Evolutionary conservation across 2,329 filamentous ascomycete genomes (phyloP), one percentile per base, ranked within the genome.

Genomic region (Trichophyton benhamiae): DNA sequence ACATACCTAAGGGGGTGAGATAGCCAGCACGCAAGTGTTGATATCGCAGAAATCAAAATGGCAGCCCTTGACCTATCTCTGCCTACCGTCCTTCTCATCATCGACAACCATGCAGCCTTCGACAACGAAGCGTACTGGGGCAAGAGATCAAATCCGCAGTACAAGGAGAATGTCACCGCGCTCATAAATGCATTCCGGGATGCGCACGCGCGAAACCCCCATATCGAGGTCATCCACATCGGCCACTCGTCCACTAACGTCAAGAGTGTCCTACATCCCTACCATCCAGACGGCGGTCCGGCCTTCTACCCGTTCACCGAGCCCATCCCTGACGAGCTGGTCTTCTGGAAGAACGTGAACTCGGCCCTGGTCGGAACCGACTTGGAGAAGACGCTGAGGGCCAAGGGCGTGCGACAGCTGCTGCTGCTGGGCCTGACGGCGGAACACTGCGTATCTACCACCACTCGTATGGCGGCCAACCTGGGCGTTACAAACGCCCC

Each of bases 371-470:
- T 80, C 55, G 77, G 76, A 3, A 79, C 77, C 0, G 65, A 70
- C 0, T 70, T 80, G 7, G 76, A 78, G 61, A 61, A 63, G 0
- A 66, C 72, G 33, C 64, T 80, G 22, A 68, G 71, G 3, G 63
- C 64, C 1, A 68, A 69, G 13, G 68, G 65, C 0, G 68, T 78
- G 15, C 62, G 71, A 8, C 75, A 77, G 62, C 68, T 79, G 0
- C 62, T 79, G 17, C 66, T 79, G 30, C 69, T 68, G 1, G 78
- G 78, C 0, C 62, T 80, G 61, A 78, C 75, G 2, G 79, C 78
- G 41, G 78, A 80, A 66, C 78, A 80, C 63, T 80, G 78, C 60
- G 77, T 80, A 13, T 78, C 74, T 61, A 80, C 78, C 3, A 76
- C 75, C 1, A 72, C 74, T 25, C 73, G 78, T 6, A 78, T 79